phyloP scores from a whole-genome alignment of 495 filamentous ascomycete genomes.

The Penicillium crystallinum region DNA sequence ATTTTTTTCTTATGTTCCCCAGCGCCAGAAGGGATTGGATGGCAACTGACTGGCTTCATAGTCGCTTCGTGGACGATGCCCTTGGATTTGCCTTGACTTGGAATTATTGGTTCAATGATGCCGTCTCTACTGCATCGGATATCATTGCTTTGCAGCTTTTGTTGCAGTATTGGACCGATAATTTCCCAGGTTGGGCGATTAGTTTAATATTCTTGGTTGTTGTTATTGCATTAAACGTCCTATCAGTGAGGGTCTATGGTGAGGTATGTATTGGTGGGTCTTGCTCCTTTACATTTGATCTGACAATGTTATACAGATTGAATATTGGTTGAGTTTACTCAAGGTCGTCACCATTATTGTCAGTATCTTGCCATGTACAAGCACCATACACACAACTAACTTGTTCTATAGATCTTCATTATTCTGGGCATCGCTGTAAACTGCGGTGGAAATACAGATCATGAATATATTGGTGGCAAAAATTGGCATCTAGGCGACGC shows the following conservation, averaged over 20 bases:
- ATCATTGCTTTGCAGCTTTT: conserved; percentile 50
- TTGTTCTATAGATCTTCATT: conserved; percentile 42
- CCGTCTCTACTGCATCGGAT: conserved; percentile 51
- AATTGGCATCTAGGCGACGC: conserved; percentile 43
- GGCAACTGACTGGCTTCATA: conserved; percentile 14
- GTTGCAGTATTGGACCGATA: conserved; percentile 49
- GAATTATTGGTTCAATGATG: conserved; percentile 61
- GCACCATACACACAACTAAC: not conserved
- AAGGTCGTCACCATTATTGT: conserved; percentile 53
- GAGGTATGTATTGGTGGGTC: conserved; percentile 32
- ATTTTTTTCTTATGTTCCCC: not conserved
- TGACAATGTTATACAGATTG: conserved; percentile 28
- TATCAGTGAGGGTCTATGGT: conserved; percentile 50
- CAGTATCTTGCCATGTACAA: not conserved
- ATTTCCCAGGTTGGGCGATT: conserved; percentile 47
- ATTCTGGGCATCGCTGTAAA: conserved; percentile 49
- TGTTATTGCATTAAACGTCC: conserved; percentile 44
- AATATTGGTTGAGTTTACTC: conserved; percentile 52
- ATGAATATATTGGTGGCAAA: conserved; percentile 43
- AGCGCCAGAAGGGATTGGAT: not conserved
- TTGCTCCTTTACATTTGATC: not conserved
- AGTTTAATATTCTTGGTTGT: conserved; percentile 50
- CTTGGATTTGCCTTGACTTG: conserved; percentile 48
- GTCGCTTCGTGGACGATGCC: conserved; percentile 55
- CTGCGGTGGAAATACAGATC: conserved; percentile 42